Evolutionary conservation across 2,329 filamentous ascomycete species (phyloP), one percentile per base, ranked within the genome.

Genomic region (Albifimbria verrucaria): DNA sequence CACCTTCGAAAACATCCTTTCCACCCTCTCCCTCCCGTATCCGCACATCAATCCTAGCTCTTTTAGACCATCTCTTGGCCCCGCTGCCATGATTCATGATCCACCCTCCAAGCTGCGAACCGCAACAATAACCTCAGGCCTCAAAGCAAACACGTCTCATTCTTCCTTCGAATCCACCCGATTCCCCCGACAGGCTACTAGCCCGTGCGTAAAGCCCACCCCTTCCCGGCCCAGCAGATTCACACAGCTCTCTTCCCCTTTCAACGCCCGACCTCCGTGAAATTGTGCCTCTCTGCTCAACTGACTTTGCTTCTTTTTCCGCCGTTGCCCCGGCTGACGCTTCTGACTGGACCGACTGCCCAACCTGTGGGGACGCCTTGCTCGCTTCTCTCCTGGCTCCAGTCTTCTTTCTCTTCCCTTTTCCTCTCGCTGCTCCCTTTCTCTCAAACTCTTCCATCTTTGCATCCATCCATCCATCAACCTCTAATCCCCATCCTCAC

Each of bases 371-470:
- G 64, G 57, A 67, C 65, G 65, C 65, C 65, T 64, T 68, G 62
- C 65, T 65, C 63, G 60, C 64, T 67, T 63, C 63, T 62, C 60
- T 67, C 64, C 65, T 62, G 67, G 68, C 64, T 66, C 63, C 66
- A 64, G 62, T 57, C 59, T 68, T 65, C 68, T 61, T 70, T 65
- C 72, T 68, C 70, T 69, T 70, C 68, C 68, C 72, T 69, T 68
- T 69, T 68, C 69, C 68, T 70, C 65, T 66, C 61, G 64, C 57
- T 68, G 60, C 66, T 63, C 63, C 63, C 61, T 58, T 63, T 63
- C 68, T 61, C 66, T 68, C 60, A 62, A 63, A 62, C 58, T 61
- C 64, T 64, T 63, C 64, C 66, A 64, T 61, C 59, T 67, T 65
- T 66, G 64, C 63, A 65, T 63, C 62, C 65, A 63, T 63, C 62